phyloP scores from a whole-genome alignment of 2,329 filamentous ascomycete species.

The Calonectria pseudoreteaudii region DNA sequence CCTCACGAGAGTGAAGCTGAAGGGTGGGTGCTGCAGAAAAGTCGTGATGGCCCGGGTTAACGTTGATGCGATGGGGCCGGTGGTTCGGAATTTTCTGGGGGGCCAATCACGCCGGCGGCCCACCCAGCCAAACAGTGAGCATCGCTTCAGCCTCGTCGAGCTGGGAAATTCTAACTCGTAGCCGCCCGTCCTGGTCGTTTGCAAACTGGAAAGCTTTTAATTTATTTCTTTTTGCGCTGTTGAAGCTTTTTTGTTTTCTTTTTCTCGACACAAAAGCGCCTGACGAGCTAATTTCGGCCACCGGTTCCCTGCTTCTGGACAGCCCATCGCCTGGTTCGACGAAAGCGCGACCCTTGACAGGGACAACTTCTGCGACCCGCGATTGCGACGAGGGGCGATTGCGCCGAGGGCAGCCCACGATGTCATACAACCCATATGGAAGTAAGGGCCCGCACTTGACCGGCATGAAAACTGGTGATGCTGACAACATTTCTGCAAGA shows the following conservation, averaged over 20 bases:
- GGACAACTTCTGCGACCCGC: conserved; percentile 8
- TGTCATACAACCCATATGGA: conserved; percentile 74
- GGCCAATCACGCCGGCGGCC: conserved; percentile 31
- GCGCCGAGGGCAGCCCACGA: conserved; percentile 44
- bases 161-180: conserved; percentile 31
- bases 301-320: background rate
- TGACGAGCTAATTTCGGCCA: background rate
- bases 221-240: background rate
- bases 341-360: background rate
- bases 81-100: conserved; percentile 22
- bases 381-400: conserved; percentile 28
- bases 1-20: conserved; percentile 3
- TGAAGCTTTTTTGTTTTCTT: background rate
- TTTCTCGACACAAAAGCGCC: background rate
- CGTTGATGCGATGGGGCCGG: conserved; percentile 42
- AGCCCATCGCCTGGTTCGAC: background rate
- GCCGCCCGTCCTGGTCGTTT: conserved; percentile 16
- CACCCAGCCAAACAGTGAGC: conserved; percentile 35
- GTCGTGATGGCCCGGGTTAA: conserved; percentile 45
- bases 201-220: background rate
- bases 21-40: conserved; percentile 40
- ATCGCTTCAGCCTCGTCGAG: conserved; percentile 41
- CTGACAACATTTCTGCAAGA: conserved; percentile 36
- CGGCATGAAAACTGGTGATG: background rate
- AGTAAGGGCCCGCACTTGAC: conserved; percentile 50